These are phyloP conservation scores for Inonotus hispidus DNA, from an alignment of 1,284 basidiomycete species.

Conservation along the genomic window DNA sequence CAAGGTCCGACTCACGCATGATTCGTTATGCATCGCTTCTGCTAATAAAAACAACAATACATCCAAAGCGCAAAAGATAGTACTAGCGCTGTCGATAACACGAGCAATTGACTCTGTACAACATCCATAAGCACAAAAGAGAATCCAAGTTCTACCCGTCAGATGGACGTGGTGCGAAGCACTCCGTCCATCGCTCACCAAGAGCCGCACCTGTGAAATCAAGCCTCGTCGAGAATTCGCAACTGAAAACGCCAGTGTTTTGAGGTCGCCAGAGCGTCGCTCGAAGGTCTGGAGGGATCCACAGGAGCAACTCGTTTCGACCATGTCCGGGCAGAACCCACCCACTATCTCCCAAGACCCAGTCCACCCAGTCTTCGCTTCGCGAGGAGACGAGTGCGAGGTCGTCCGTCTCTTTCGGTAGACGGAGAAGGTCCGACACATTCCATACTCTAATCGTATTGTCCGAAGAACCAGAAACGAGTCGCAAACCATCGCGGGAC, in stretches of 20 bases:
- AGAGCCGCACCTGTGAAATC: not conserved
- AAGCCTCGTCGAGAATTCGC: not conserved
- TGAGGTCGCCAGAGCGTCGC: not conserved
- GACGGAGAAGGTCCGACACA: not conserved
- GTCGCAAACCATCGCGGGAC: not conserved
- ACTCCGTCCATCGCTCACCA: not conserved
- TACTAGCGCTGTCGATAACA: no score
- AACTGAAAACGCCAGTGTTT: not conserved
- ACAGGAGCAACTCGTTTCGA: not conserved
- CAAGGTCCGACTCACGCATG: no score
- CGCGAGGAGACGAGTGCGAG: no score
- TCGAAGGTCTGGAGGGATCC: not conserved
- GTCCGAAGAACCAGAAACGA: conserved; percentile 5
- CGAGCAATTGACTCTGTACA: no score
- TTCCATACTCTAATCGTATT: conserved; percentile 8
- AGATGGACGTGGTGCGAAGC: no score
- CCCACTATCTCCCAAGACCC: not conserved
- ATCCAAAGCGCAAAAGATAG: no score
- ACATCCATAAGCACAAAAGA: no score
- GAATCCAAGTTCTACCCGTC: no score
- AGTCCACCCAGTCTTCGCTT: not conserved
- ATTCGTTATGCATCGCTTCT: no score
- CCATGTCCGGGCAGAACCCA: not conserved
- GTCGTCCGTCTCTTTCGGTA: no score
- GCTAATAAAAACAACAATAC: no score